Evolutionary conservation across 139 green algal species (phyloP), one percentile per base, ranked within the genome.

Genomic region (Asterochloris sp.): DNA sequence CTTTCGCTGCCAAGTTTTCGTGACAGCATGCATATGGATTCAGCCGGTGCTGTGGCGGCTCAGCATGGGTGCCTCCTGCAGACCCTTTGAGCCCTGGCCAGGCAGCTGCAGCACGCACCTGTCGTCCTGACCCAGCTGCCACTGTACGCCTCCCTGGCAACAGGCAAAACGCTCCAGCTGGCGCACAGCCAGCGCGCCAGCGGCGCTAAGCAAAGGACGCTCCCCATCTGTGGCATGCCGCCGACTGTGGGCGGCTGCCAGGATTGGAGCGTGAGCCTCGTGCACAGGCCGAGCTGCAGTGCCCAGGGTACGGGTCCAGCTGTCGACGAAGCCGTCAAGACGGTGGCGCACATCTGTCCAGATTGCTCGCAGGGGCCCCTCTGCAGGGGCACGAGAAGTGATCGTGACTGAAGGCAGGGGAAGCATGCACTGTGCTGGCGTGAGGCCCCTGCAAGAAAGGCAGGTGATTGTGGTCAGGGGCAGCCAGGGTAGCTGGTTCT

Each of bases 91-190:
- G 4, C 38, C 38, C 38, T 6, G 38, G 2, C 38, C 38, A 54
- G 38, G 38, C 38, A 6, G 38, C 38, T 6, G 38, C 38, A 54
- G 38, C 38, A 62, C 68, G 11, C 27, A 38, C 38, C 76, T 80
- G 23, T 61, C 67, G 12, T 80, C 76, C 24, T 69, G 76, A 26
- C 60, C 68, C 76, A 61, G 68, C 19, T 80, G 76, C 24, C 76
- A n/a, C 13, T 64, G 60, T 13, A 64, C 24, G n/a, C 60, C 14
- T 69, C 60, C 61, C 38, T 54, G 38, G 23, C 76, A 80, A 62
- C 76, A 80, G 23, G 76, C 54, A 69, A 80, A 80, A 15, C n/a
- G 60, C 60, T 80, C 76, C 11, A 80, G 54, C 76, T 80, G 76
- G 14, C 54, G 38, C 11, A 68, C 24, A 21, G n/a, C 14, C 23